A percentile compares a stretch with the other conserved stretches of the same genome.
Conservation (phyloP, 495 filamentous ascomycete genomes). For the Thermothielavioides terrestris region DNA sequence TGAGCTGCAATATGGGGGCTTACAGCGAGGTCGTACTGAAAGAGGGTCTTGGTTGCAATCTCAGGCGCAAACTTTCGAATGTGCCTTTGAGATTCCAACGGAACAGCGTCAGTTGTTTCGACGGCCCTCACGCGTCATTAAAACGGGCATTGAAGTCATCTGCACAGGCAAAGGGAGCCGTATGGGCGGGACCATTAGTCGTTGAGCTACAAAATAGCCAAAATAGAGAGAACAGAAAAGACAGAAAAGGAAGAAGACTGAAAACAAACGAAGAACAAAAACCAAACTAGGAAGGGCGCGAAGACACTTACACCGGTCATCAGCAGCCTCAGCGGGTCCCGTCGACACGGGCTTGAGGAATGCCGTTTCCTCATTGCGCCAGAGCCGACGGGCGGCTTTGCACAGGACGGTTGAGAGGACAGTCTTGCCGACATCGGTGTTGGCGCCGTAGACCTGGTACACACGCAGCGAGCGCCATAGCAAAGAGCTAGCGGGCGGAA, state of each 20-base stretch:
- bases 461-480: constrained; percentile 56
- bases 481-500: constrained; percentile 28
- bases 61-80: constrained; percentile 45
- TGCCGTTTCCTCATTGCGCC: constrained; percentile 40
- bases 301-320: constrained; percentile 47
- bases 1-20: constrained; percentile 65
- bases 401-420: constrained; percentile 63
- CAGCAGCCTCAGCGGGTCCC: constrained; percentile 56
- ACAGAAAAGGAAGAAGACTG: neutral
- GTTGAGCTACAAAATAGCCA: no score
- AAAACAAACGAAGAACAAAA: no score
- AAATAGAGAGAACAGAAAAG: no score
- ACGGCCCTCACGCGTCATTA: neutral
- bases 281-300: neutral
- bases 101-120: no score
- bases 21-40: constrained; percentile 60
- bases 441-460: constrained; percentile 68
- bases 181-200: no score
- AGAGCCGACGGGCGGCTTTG: constrained; percentile 41
- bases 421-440: constrained; percentile 75
- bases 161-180: neutral
- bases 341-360: constrained; percentile 75
- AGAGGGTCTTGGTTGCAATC: constrained; percentile 44
- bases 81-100: constrained; percentile 43
- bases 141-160: neutral